Evolutionary conservation across 2,329 filamentous ascomycete species (phyloP).

Genomic region (Thermothelomyces thermophilus): DNA sequence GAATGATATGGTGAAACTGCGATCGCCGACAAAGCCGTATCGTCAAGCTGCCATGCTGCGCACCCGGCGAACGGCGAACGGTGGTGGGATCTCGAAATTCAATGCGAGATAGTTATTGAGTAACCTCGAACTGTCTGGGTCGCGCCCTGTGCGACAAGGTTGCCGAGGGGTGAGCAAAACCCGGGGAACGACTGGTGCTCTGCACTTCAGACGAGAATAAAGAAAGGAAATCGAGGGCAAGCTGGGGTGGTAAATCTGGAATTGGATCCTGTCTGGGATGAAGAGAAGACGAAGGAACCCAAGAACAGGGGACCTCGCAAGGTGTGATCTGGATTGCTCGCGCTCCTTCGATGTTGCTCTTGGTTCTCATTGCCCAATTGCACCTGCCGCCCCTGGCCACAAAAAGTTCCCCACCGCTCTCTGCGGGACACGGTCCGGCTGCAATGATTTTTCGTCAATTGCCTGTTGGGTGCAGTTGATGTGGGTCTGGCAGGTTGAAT

Average conservation of each 20-base stretch:
- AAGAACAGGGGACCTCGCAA: not conserved
- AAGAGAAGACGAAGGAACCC: not conserved
- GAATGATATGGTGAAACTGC: not conserved
- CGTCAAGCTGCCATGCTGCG: constrained; percentile 3
- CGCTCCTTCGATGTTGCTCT: constrained; percentile 10
- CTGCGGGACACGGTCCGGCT: constrained; percentile 13
- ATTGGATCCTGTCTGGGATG: not conserved
- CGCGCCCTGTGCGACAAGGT: constrained; percentile 2
- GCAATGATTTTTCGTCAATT: constrained; percentile 23
- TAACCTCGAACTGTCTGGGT: not conserved
- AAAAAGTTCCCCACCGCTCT: not conserved
- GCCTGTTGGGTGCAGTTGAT: constrained; percentile 15
- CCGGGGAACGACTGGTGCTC: constrained; percentile 3
- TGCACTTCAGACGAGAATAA: constrained; percentile 1
- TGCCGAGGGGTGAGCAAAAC: not conserved
- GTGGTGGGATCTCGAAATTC: constrained; percentile 14
- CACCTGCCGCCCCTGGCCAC: not conserved
- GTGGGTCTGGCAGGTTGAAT: constrained; percentile 10
- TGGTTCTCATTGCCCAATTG: constrained; percentile 4
- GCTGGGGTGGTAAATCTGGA: not conserved
- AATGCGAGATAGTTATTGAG: constrained; percentile 15
- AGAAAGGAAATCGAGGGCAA: not conserved
- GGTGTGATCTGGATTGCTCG: not conserved
- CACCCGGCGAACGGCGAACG: constrained; percentile 1
- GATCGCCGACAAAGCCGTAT: not conserved